phyloP scores from a whole-genome alignment of 257 asterid species.

The Nicotiana sylvestris region DNA sequence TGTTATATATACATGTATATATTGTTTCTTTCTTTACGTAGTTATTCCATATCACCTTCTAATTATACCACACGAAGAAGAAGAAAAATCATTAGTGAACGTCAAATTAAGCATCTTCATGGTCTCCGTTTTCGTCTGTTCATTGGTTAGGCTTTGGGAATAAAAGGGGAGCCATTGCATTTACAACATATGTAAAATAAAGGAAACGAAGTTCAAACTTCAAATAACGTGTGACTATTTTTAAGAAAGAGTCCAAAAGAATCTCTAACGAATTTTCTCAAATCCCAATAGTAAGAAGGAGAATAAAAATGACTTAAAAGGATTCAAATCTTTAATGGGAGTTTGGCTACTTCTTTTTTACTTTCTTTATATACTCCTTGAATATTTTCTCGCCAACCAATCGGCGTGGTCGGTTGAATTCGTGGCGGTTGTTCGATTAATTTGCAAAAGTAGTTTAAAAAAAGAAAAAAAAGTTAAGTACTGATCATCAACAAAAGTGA shows the following conservation, averaged over 20 bases:
- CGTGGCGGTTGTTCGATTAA: constrained; percentile 19
- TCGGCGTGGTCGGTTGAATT: constrained; percentile 19
- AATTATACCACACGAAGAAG: not conserved
- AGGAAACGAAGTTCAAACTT: not conserved
- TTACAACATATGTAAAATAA: not conserved
- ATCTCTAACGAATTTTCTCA: not conserved
- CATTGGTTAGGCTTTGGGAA: not conserved
- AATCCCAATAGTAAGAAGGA: constrained; percentile 12
- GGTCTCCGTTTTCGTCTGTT: constrained; percentile 16
- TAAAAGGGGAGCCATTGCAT: not conserved
- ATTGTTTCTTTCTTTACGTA: not conserved
- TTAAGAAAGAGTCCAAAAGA: not conserved
- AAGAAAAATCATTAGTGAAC: not conserved
- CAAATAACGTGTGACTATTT: constrained; percentile 8
- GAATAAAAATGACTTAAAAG: not conserved
- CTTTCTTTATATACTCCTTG: not conserved
- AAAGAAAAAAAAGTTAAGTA: not conserved
- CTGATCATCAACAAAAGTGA: not conserved
- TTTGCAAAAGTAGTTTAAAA: not conserved
- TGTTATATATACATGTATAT: not conserved
- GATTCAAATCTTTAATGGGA: constrained; percentile 1
- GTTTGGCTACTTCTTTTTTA: not conserved
- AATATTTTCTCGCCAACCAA: not conserved
- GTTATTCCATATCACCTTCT: not conserved
- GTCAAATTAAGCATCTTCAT: constrained; percentile 10